Conservation (phyloP, 1,284 basidiomycete genomes). For the Leccinum cinnamomeum region DNA sequence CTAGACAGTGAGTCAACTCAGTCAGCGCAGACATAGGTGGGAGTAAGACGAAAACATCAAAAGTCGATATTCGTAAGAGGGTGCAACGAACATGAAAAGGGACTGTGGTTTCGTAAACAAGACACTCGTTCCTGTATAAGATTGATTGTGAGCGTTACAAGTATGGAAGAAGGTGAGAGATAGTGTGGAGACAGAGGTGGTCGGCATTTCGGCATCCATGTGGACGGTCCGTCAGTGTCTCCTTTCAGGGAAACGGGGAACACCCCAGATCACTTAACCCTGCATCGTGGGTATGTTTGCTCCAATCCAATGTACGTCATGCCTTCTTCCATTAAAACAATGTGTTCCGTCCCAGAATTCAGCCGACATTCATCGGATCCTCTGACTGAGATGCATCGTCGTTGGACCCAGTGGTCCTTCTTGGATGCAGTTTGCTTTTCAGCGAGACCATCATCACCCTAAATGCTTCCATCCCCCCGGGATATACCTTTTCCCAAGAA, state of each 20-base stretch:
- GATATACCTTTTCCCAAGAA: conserved; percentile 33
- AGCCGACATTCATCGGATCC: conserved; percentile 35
- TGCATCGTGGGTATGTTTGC: conserved; percentile 24
- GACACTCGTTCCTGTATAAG: conserved; percentile 35
- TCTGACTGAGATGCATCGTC: conserved; percentile 24
- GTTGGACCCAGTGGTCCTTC: conserved; percentile 20
- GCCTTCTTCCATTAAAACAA: conserved; percentile 30
- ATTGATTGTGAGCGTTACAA: conserved; percentile 34
- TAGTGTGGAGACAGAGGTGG: conserved; percentile 34
- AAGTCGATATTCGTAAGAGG: conserved; percentile 17
- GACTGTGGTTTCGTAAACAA: conserved; percentile 32
- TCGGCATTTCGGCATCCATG: conserved; percentile 37
- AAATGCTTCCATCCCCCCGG: conserved; percentile 39
- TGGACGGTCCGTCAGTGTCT: conserved; percentile 2
- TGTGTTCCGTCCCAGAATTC: conserved; percentile 23
- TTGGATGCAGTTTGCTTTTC: conserved; percentile 36
- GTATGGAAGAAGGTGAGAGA: conserved; percentile 35
- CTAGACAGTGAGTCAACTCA: conserved; percentile 30
- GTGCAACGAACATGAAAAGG: conserved; percentile 23
- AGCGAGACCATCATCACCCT: conserved; percentile 36
- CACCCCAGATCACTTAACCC: conserved; percentile 35
- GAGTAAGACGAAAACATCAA: conserved; percentile 24
- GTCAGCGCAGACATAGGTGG: conserved; percentile 29
- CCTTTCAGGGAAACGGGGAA: conserved; percentile 13
- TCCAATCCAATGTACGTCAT: conserved; percentile 23